phyloP scores from a whole-genome alignment of 495 filamentous ascomycete species.

The Penicillium verhagenii region DNA sequence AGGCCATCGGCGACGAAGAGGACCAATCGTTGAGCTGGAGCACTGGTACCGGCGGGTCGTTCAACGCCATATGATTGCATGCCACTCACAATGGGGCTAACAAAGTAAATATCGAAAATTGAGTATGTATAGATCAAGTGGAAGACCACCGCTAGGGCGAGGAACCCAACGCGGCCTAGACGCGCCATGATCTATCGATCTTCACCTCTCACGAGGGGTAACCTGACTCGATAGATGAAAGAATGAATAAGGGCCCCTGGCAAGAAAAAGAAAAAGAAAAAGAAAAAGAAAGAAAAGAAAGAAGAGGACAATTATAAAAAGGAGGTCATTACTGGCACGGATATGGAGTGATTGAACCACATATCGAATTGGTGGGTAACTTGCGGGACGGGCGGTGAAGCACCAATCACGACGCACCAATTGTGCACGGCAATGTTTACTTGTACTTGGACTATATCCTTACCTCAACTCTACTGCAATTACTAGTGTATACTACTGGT shows the following conservation, averaged over 20 bases:
- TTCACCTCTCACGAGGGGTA: conserved; percentile 13
- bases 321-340: conserved; percentile 22
- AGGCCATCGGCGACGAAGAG: conserved; percentile 97
- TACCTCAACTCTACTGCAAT: not conserved
- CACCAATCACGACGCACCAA: conserved; percentile 31
- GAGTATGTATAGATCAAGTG: conserved; percentile 93
- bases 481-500: too few relatives aligned
- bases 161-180: conserved; percentile 80
- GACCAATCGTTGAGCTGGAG: conserved; percentile 86
- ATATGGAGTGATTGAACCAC: conserved; percentile 7
- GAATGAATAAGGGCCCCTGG: conserved; percentile 23
- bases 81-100: conserved; percentile 94
- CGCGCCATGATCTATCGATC: conserved; percentile 62
- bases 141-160: conserved; percentile 88
- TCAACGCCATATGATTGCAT: conserved; percentile 81
- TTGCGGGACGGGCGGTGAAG: conserved; percentile 29
- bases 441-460: not conserved
- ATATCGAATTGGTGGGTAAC: conserved; percentile 19
- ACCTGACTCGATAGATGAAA: conserved; percentile 7
- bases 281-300: conserved; percentile 6
- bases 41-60: conserved; percentile 55
- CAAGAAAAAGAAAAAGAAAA: conserved; percentile 7
- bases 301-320: conserved; percentile 10
- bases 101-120: conserved; percentile 99
- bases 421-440: conserved; percentile 26